Percentiles rank a stretch among this genome's conserved stretches.
phyloP scores from a whole-genome alignment of 345 rosid genomes.

The Psidium guajava region DNA sequence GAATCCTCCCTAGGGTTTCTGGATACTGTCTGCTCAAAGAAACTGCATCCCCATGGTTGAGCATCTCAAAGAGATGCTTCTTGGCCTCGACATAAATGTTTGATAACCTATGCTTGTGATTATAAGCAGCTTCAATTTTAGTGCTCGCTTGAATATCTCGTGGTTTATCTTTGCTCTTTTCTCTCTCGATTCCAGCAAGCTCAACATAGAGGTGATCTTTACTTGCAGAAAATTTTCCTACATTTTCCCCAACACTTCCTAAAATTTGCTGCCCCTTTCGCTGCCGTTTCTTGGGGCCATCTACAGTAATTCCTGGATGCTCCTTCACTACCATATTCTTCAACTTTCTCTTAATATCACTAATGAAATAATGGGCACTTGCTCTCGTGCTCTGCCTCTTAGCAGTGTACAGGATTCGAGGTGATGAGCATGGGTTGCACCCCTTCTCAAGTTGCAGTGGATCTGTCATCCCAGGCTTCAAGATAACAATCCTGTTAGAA shows the following conservation, averaged over 20 bases:
- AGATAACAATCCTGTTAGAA: constrained; percentile 52
- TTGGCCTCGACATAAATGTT: constrained; percentile 69
- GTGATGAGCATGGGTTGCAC: constrained; percentile 17
- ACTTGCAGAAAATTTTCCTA: constrained; percentile 27
- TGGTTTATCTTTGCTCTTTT: constrained; percentile 9
- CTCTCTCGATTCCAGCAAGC: constrained; percentile 31
- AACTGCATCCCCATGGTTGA: constrained; percentile 33
- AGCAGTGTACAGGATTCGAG: background rate
- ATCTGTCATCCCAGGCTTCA: constrained; percentile 52
- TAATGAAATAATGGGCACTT: background rate
- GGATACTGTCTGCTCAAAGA: constrained; percentile 29
- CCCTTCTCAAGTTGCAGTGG: constrained; percentile 30
- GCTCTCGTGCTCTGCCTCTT: constrained; percentile 29
- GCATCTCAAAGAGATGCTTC: constrained; percentile 81
- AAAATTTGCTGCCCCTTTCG: background rate
- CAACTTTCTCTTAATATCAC: background rate
- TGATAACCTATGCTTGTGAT: constrained; percentile 34
- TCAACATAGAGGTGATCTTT: constrained; percentile 73
- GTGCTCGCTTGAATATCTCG: background rate
- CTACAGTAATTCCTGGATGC: constrained; percentile 21
- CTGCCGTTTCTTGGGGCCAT: constrained; percentile 14
- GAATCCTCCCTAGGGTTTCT: constrained; percentile 64
- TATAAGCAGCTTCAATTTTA: constrained; percentile 15
- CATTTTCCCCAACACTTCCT: constrained; percentile 13
- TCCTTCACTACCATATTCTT: constrained; percentile 18